These are phyloP conservation scores for Cubamyces lactineus DNA, from an alignment of 768 basidiomycete genomes.

Conservation along the genomic window DNA sequence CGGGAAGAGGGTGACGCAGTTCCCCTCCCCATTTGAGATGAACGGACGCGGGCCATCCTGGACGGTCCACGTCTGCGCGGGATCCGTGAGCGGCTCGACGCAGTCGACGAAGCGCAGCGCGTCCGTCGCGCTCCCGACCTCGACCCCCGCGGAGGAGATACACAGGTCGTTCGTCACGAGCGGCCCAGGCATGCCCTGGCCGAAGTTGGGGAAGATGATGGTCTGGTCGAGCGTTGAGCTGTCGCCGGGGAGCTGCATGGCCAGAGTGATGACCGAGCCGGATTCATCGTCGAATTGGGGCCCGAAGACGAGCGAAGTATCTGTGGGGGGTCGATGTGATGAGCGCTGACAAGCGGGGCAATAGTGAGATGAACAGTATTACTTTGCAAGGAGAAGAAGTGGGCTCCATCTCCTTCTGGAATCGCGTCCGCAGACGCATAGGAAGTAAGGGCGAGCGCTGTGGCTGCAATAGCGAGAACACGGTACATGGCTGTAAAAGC, in stretches of 20 bases:
- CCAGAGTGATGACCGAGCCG: not conserved
- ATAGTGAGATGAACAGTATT: not conserved
- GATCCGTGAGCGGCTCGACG: not conserved
- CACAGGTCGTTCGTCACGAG: not conserved
- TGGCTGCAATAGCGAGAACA: not conserved
- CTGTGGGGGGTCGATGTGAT: not conserved
- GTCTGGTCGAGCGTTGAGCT: not conserved
- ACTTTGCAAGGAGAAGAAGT: slow-evolving; percentile 3
- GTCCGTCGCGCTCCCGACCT: slow-evolving; percentile 2
- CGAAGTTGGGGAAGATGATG: slow-evolving; percentile 3
- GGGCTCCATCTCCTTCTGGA: not conserved
- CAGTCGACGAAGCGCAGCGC: slow-evolving; percentile 4
- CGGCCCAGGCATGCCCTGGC: not conserved
- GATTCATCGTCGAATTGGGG: not conserved
- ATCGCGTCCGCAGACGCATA: not conserved
- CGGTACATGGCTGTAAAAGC: not conserved
- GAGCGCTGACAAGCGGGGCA: too few relatives aligned
- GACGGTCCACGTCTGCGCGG: not conserved
- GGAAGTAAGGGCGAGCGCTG: not conserved
- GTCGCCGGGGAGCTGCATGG: not conserved
- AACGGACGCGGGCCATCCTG: not conserved
- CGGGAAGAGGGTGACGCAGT: not conserved
- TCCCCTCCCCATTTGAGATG: not conserved
- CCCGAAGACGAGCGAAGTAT: slow-evolving; percentile 1
- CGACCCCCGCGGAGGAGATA: slow-evolving; percentile 1